Evolutionary conservation across 768 basidiomycete species (phyloP).

Genomic region (Kwoniella pini): DNA sequence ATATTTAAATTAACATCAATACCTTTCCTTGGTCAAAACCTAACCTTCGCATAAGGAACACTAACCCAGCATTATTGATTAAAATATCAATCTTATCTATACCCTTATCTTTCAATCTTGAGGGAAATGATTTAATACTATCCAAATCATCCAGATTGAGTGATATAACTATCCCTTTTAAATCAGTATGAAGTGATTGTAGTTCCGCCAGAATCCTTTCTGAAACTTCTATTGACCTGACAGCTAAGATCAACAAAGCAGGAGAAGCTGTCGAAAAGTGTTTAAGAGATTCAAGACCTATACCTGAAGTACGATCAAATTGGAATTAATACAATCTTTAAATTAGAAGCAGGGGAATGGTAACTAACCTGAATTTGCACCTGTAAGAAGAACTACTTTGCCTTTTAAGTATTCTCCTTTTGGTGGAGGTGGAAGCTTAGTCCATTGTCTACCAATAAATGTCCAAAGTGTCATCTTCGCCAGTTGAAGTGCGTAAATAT

Average conservation of each 20-base stretch:
- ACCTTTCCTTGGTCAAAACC: too few species aligned
- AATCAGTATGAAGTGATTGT: slow-evolving; percentile 3
- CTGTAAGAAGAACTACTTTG: slow-evolving; percentile 16
- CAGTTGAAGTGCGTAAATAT: too few species aligned
- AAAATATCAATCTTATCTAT: slow-evolving; percentile 19
- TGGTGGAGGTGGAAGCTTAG: slow-evolving; percentile 5
- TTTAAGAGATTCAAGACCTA: slow-evolving; percentile 21
- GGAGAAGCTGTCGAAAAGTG: slow-evolving; percentile 20
- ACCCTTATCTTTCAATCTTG: not conserved
- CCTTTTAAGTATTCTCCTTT: slow-evolving; percentile 9
- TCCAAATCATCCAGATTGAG: slow-evolving; percentile 15
- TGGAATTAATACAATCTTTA: too few species aligned
- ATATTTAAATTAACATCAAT: not conserved
- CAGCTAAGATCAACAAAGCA: slow-evolving; percentile 17
- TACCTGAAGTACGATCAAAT: slow-evolving; percentile 4
- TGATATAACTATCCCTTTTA: slow-evolving; percentile 9
- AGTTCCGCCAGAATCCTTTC: slow-evolving; percentile 7
- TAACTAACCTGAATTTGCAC: slow-evolving; percentile 18
- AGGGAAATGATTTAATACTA: slow-evolving; percentile 15
- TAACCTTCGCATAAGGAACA: not conserved
- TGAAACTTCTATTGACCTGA: slow-evolving; percentile 8
- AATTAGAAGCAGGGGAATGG: not conserved
- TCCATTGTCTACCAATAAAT: slow-evolving; percentile 9
- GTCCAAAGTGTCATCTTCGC: slow-evolving; percentile 7
- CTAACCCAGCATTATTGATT: slow-evolving; percentile 33